Conservation (phyloP, 148 eudicot genomes). For the Rhododendron kiyosumense region DNA sequence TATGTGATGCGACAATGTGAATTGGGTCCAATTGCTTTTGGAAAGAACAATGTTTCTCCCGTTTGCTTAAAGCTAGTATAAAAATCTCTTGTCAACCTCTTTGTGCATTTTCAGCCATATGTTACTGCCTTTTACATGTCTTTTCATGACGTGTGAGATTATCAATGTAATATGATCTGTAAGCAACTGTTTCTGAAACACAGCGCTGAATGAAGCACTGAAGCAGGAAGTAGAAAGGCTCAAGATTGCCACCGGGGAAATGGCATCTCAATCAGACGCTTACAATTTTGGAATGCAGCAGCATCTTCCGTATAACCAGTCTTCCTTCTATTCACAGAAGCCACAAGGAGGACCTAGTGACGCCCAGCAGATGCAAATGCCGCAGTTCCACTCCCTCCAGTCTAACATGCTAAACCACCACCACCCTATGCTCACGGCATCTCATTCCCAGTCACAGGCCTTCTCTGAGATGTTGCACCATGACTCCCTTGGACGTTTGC, state of each 20-base stretch:
- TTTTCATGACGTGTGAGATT: neutral
- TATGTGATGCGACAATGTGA: neutral
- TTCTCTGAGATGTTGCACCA: conserved; percentile 39
- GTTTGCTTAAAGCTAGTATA: neutral
- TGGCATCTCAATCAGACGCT: conserved; percentile 41
- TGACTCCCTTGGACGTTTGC: conserved; percentile 54
- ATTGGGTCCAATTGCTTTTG: neutral
- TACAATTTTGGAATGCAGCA: conserved; percentile 49
- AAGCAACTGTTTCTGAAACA: conserved; percentile 7
- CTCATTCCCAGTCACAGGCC: conserved; percentile 17
- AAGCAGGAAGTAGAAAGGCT: conserved; percentile 77
- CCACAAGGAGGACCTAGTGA: conserved; percentile 21
- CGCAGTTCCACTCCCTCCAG: conserved; percentile 34
- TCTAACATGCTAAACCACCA: conserved; percentile 31
- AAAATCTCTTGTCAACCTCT: neutral
- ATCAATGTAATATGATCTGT: neutral
- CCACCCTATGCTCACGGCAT: conserved; percentile 18
- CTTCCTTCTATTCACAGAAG: conserved; percentile 33
- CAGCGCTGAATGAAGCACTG: conserved; percentile 82
- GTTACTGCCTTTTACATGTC: neutral
- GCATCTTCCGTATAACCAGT: conserved; percentile 35
- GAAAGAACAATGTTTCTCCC: neutral
- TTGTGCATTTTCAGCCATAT: neutral
- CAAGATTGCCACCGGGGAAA: conserved; percentile 65
- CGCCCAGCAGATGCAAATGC: conserved; percentile 23